A percentile compares a stretch with the other conserved stretches of the same genome.
These are phyloP conservation scores for Fraxinus baroniana DNA, from an alignment of 305 asterid species.

Conservation along the genomic window DNA sequence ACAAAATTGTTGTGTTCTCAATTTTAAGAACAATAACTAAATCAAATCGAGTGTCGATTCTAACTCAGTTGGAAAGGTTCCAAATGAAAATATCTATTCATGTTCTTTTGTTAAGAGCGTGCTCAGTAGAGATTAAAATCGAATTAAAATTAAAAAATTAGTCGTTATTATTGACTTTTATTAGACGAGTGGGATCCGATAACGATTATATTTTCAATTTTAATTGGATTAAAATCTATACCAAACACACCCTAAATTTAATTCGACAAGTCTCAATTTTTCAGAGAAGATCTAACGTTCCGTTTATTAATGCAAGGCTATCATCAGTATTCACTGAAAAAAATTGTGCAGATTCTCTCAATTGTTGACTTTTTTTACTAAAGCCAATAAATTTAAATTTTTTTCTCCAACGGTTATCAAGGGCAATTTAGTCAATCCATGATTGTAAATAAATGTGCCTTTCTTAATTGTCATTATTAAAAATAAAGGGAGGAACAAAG, in stretches of 20 bases:
- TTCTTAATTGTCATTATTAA: conserved; percentile 26
- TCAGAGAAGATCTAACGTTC: not conserved
- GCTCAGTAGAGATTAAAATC: too few relatives aligned
- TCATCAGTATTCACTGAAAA: not conserved
- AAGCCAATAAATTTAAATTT: conserved; percentile 12
- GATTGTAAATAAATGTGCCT: conserved; percentile 16
- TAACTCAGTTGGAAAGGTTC: not conserved
- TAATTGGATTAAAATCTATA: too few relatives aligned
- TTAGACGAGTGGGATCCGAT: too few relatives aligned
- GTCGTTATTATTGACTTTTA: too few relatives aligned
- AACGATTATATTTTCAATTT: too few relatives aligned
- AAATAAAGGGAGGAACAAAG: conserved; percentile 31
- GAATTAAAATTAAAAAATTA: too few relatives aligned
- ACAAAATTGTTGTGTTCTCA: not conserved
- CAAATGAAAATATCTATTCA: too few relatives aligned
- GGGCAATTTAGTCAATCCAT: conserved; percentile 30
- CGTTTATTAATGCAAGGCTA: not conserved
- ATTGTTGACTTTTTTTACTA: conserved; percentile 27
- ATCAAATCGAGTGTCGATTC: not conserved
- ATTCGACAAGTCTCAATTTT: not conserved
- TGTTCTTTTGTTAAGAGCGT: not conserved
- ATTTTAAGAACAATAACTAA: too few relatives aligned
- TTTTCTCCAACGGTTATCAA: conserved; percentile 27
- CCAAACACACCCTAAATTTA: not conserved
- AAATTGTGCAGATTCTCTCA: not conserved